Evolutionary conservation across 345 rosid species (phyloP).

Genomic region (Kernera saxatilis): DNA sequence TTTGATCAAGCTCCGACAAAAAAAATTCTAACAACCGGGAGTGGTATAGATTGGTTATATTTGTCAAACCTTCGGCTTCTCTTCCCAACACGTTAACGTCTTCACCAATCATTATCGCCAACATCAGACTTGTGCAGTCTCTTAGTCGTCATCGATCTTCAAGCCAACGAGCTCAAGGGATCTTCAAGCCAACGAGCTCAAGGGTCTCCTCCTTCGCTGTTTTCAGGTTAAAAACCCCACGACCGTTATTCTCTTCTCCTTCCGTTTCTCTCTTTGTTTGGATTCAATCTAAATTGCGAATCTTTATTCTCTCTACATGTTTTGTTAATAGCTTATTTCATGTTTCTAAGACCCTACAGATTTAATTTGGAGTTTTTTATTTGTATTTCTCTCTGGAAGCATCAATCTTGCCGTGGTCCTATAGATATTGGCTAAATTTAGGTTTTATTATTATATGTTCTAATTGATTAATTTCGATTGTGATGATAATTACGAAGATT

Average conservation of each 20-base stretch:
- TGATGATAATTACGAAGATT: background rate
- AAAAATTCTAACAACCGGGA: no score
- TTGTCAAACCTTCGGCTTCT: no score
- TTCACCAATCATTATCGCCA: slow-evolving; percentile 18
- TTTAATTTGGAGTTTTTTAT: no score
- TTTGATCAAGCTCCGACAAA: no score
- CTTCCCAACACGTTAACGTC: no score
- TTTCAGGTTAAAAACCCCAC: slow-evolving; percentile 16
- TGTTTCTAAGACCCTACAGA: no score
- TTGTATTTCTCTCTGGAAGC: background rate
- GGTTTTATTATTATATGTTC: background rate
- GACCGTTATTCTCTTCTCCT: background rate
- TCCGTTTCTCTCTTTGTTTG: no score
- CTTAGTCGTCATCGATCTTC: background rate
- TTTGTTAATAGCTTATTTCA: no score
- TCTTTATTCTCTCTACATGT: no score
- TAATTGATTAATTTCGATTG: background rate
- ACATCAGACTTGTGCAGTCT: background rate
- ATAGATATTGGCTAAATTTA: background rate
- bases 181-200: no score
- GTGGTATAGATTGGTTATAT: no score
- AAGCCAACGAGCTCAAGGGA: background rate
- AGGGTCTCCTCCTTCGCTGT: background rate
- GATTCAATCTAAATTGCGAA: no score
- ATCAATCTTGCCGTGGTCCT: background rate